Evolutionary conservation across 768 basidiomycete species (phyloP), one percentile per base, ranked within the genome.

Genomic region (Tephrocybe sp.): DNA sequence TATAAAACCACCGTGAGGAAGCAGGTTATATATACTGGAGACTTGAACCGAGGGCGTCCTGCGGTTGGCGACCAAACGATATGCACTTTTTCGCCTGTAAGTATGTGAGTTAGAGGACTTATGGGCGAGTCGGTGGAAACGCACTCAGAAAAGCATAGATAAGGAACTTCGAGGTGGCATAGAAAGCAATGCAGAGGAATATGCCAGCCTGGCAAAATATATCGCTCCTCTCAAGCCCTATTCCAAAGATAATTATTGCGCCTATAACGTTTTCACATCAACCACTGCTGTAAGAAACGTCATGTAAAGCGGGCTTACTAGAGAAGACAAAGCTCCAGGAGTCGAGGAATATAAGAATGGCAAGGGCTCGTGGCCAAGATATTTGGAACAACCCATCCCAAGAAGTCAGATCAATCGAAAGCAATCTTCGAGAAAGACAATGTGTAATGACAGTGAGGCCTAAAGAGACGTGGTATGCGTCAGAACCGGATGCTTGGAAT

Each of bases 81-180:
- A 53, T 77, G 71, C 18, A 77, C 73, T 37, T 73, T 73, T 57
- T 78, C 76, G 18, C 73, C 76, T 78, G 6, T 18, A n/a, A 39
- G n/a, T 18, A 3, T 20, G 38, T 3, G 4, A 39, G 17, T 18
- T 9, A 3, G 8, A 39, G 38, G 34, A 36, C n/a, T n/a, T n/a
- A 36, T 14, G 15, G 28, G 11, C 28, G 6, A 7, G 34, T 17
- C 37, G 20, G 23, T 14, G 5, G 32, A 23, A 43, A 41, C 32
- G 15, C n/a, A 38, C 49, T 44, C 20, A 21, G 46, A 56, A 79
- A 80, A 4, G 69, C 62, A 55, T 80, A 81, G 5, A 79, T 73
- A 36, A 79, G 68, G 7, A 79, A 47, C 53, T 54, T 54, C 7
- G 53, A 54, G n/a, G 68, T 62, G 0, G 71, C 65, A 52, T 76